These are phyloP conservation scores for Aspergillus sp. DNA, from an alignment of 2,329 filamentous ascomycete genomes.

Conservation along the genomic window DNA sequence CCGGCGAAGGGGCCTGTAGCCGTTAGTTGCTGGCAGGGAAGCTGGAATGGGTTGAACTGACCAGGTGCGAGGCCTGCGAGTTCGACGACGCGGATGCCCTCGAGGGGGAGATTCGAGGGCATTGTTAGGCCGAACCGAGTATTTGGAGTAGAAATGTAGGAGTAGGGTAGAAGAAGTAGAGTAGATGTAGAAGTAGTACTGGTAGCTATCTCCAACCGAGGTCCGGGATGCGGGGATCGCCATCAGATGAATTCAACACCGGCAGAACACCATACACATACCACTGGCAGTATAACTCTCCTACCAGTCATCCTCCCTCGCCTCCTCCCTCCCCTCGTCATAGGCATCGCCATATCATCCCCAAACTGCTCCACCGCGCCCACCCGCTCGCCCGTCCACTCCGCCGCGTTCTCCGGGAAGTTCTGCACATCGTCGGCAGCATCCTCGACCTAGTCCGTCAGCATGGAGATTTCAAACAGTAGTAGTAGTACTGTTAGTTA, in stretches of 20 bases:
- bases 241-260: background rate
- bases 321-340: constrained; percentile 25
- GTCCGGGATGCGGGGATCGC: constrained; percentile 18
- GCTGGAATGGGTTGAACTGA: constrained; percentile 19
- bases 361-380: constrained; percentile 37
- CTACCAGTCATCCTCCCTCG: background rate
- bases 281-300: background rate
- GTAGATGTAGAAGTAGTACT: too few relatives aligned
- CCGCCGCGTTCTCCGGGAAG: constrained; percentile 27
- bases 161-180: background rate
- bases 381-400: constrained; percentile 32
- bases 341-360: constrained; percentile 36
- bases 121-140: too few relatives aligned
- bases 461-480: too few relatives aligned
- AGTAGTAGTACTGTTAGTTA: too few relatives aligned
- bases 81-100: constrained; percentile 54
- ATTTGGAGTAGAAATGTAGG: background rate
- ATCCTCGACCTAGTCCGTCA: too few relatives aligned
- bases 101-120: constrained; percentile 49
- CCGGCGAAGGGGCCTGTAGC: constrained; percentile 71
- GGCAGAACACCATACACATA: background rate
- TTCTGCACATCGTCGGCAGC: constrained; percentile 24
- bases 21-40: constrained; percentile 2
- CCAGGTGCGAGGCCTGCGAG: constrained; percentile 59
- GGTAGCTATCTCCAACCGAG: constrained; percentile 12